Percentiles rank a stretch among this genome's conserved stretches.
Evolutionary conservation across 2,329 filamentous ascomycete species (phyloP).

Genomic region (Fusarium secorum): DNA sequence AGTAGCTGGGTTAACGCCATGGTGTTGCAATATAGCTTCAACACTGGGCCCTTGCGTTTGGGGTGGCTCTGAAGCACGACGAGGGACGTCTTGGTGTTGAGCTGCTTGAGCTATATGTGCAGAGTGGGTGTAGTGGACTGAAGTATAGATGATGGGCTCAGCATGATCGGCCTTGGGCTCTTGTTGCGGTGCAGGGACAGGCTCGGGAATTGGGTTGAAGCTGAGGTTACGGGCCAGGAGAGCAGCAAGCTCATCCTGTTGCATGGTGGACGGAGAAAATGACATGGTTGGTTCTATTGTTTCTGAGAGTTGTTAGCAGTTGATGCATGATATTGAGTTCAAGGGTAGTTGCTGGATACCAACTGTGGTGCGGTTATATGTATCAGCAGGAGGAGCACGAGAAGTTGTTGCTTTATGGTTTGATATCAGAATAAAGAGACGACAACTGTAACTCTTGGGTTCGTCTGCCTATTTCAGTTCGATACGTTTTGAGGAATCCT

Average conservation of each 20-base stretch:
- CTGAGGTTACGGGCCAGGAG: conserved; percentile 82
- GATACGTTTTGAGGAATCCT: conserved; percentile 10
- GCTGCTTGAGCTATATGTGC: conserved; percentile 59
- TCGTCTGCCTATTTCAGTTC: conserved; percentile 2
- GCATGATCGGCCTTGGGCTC: conserved; percentile 45
- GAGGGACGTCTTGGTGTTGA: conserved; percentile 49
- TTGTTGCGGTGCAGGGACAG: conserved; percentile 35
- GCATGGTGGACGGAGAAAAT: conserved; percentile 57
- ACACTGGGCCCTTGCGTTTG: conserved; percentile 58
- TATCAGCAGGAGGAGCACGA: neutral
- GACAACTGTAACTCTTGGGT: neutral
- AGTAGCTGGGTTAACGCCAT: conserved; percentile 73
- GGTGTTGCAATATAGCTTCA: conserved; percentile 66
- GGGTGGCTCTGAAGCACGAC: conserved; percentile 60
- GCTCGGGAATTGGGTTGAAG: conserved; percentile 54
- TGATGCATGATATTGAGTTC: neutral
- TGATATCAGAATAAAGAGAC: neutral
- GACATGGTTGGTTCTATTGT: conserved; percentile 45
- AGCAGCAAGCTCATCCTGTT: conserved; percentile 82
- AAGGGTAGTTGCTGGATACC: conserved; percentile 22
- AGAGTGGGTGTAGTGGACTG: conserved; percentile 86
- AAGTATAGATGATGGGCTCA: conserved; percentile 71
- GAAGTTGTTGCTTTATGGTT: neutral
- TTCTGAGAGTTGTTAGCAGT: conserved; percentile 20
- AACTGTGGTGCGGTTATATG: neutral